Conservation (phyloP, 2,329 filamentous ascomycete species). For the Anthostomella pinea region DNA sequence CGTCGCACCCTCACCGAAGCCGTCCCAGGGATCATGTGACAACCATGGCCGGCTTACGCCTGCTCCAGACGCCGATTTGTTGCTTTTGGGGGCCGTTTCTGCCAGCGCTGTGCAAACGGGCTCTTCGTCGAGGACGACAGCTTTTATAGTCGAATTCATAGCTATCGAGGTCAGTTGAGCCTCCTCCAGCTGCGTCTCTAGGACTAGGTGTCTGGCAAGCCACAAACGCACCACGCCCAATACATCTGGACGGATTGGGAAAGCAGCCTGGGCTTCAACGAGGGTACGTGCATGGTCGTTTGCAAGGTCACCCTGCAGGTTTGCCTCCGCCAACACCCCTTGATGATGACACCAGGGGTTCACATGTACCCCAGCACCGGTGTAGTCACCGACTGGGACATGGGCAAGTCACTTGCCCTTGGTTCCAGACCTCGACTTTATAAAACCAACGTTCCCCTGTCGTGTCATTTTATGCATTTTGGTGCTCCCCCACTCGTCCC, state of each 20-base stretch:
- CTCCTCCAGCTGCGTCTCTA: constrained; percentile 7
- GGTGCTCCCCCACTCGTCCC: too few relatives aligned
- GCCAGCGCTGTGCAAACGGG: constrained; percentile 1
- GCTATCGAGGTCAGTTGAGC: constrained; percentile 3
- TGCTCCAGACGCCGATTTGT: constrained; percentile 11
- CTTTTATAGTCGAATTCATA: constrained; percentile 15
- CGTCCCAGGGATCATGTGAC: constrained; percentile 28
- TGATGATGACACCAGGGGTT: too few relatives aligned
- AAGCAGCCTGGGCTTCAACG: constrained; percentile 14
- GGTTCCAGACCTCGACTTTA: too few relatives aligned
- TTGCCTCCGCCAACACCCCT: constrained; percentile 6
- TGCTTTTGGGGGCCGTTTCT: constrained; percentile 22
- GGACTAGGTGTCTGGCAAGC: constrained; percentile 5
- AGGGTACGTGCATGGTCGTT: constrained; percentile 19
- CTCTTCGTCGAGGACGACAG: constrained; percentile 16
- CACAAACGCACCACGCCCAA: too few relatives aligned
- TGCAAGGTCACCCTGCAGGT: constrained; percentile 21
- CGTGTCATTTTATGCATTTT: too few relatives aligned
- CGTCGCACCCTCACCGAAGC: constrained; percentile 25
- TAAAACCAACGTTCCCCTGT: too few relatives aligned
- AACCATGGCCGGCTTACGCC: constrained; percentile 15
- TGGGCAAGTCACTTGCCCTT: too few relatives aligned
- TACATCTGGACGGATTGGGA: constrained; percentile 18
- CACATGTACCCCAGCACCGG: too few relatives aligned
- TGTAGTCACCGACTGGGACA: too few relatives aligned